Evolutionary conservation across 805 yeast species (phyloP).

Genomic region (Helenozyma rhizophorensis): DNA sequence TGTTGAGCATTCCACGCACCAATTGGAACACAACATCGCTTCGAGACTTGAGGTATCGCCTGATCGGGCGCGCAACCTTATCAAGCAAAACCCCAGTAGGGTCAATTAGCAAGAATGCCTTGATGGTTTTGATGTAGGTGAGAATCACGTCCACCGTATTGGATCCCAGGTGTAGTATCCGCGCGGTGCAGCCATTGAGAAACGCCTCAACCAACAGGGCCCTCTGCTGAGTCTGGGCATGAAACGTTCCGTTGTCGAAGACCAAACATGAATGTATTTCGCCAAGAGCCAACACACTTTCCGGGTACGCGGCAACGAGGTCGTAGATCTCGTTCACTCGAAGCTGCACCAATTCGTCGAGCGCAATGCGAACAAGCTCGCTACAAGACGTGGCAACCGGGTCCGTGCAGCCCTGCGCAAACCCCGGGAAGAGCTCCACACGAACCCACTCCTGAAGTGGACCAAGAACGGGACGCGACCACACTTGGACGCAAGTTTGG

Average conservation of each 20-base stretch:
- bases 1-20: conserved; percentile 65
- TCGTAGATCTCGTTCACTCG: conserved; percentile 58
- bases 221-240: conserved; percentile 41
- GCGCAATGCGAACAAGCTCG: conserved; percentile 33
- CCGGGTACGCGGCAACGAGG: conserved; percentile 52
- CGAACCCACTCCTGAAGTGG: conserved; percentile 36
- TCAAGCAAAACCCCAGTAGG: conserved; percentile 83
- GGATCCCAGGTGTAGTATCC: conserved; percentile 73
- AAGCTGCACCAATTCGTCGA: conserved; percentile 38
- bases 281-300: conserved; percentile 45
- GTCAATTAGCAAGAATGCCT: conserved; percentile 71
- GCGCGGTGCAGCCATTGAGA: conserved; percentile 36
- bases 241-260: conserved; percentile 16
- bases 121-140: conserved; percentile 66
- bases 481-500: conserved; percentile 26
- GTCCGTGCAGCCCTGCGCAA: conserved; percentile 11
- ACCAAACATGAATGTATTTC: conserved; percentile 51
- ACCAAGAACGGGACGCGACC: conserved; percentile 36
- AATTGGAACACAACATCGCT: conserved; percentile 67
- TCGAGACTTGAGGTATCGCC: conserved; percentile 66
- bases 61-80: conserved; percentile 70
- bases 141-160: conserved; percentile 70
- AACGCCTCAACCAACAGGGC: conserved; percentile 49
- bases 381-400: conserved; percentile 5
- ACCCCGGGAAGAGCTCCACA: conserved; percentile 34